These are phyloP conservation scores for Citrus cavaleriei DNA, from an alignment of 345 rosid species.

Conservation along the genomic window DNA sequence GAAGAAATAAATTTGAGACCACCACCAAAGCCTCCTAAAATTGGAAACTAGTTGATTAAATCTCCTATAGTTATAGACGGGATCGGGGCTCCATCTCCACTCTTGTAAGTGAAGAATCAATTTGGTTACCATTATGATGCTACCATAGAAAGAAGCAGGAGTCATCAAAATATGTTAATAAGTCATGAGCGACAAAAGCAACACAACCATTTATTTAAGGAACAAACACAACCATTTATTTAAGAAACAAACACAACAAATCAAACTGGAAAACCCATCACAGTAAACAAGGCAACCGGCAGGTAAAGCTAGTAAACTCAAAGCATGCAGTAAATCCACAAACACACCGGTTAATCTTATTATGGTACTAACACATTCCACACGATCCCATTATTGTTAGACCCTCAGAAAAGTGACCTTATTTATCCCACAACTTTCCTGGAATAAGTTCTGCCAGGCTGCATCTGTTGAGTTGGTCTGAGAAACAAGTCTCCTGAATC, in stretches of 20 bases:
- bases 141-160: no score
- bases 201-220: no score
- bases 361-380: neutral
- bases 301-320: neutral
- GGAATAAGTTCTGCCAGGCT: slow-evolving; percentile 31
- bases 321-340: neutral
- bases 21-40: no score
- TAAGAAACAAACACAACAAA: neutral
- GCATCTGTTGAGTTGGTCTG: slow-evolving; percentile 46
- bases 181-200: no score
- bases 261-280: neutral
- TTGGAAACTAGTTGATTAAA: no score
- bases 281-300: neutral
- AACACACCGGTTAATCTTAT: neutral
- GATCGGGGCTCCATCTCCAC: no score
- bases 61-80: no score
- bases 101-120: no score
- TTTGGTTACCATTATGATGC: no score
- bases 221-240: no score
- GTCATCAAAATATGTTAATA: no score
- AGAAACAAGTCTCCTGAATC: slow-evolving; percentile 47
- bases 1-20: no score
- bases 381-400: neutral
- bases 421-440: slow-evolving; percentile 53
- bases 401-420: neutral